These are phyloP conservation scores for Handroanthus guayacan DNA, from an alignment of 257 asterid species.

Conservation along the genomic window DNA sequence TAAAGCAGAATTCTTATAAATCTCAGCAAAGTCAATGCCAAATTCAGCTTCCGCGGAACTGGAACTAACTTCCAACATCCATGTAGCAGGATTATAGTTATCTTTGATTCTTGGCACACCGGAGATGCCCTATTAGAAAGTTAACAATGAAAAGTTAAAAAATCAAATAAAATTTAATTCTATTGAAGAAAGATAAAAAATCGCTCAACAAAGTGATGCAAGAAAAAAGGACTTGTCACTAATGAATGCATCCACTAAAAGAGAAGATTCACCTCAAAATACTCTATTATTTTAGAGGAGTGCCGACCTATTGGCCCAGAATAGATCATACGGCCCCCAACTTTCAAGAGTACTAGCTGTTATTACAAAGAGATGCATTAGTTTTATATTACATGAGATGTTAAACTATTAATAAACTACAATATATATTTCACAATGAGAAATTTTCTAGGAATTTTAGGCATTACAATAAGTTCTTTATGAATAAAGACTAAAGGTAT, in stretches of 20 bases:
- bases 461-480: neutral
- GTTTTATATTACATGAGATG: neutral
- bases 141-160: neutral
- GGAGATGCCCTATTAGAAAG: conserved; percentile 42
- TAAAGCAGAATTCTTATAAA: conserved; percentile 50
- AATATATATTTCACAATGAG: neutral
- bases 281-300: conserved; percentile 54
- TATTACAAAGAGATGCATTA: conserved; percentile 21
- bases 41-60: conserved; percentile 61
- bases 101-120: conserved; percentile 57
- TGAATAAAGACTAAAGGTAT: neutral
- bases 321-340: conserved; percentile 65
- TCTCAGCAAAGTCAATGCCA: conserved; percentile 58
- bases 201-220: neutral
- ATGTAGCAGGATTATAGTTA: conserved; percentile 69
- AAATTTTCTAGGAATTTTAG: neutral
- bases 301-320: conserved; percentile 60
- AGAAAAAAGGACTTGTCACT: neutral
- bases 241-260: neutral
- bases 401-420: neutral
- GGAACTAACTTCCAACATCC: conserved; percentile 71
- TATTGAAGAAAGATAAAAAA: neutral
- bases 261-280: conserved; percentile 62
- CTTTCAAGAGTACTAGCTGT: conserved; percentile 59
- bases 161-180: neutral